Evolutionary conservation across 352 stramenopile genomes (phyloP).

Genomic region (Phytophthora megakarya): DNA sequence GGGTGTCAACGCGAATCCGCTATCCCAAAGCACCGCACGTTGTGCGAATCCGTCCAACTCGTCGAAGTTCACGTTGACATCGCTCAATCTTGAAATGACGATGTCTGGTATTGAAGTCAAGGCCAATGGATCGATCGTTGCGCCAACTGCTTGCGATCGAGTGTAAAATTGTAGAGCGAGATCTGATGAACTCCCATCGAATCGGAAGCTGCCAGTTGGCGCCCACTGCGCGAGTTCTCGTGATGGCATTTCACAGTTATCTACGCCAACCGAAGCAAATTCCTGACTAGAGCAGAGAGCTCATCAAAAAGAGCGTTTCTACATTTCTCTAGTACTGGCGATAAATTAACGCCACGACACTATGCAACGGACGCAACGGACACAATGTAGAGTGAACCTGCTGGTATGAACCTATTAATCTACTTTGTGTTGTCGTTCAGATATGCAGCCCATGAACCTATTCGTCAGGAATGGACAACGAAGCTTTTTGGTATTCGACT

Average conservation of each 20-base stretch:
- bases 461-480: no score
- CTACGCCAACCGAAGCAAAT: neutral
- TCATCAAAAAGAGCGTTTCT: neutral
- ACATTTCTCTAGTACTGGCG: slow-evolving; percentile 3
- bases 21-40: slow-evolving; percentile 64
- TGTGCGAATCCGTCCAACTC: slow-evolving; percentile 44
- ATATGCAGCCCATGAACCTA: no score
- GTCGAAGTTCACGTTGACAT: slow-evolving; percentile 22
- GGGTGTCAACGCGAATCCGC: slow-evolving; percentile 37
- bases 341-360: neutral
- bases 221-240: slow-evolving; percentile 19
- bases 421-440: no score
- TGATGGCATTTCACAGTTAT: neutral
- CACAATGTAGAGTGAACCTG: neutral
- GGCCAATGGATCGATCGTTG: slow-evolving; percentile 9
- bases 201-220: slow-evolving; percentile 20
- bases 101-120: slow-evolving; percentile 23
- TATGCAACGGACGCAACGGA: neutral
- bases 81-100: slow-evolving; percentile 27
- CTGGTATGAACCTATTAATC: neutral
- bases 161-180: slow-evolving; percentile 39
- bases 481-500: no score
- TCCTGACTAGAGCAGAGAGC: slow-evolving; percentile 7
- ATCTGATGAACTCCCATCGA: slow-evolving; percentile 40
- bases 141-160: slow-evolving; percentile 19